A percentile compares a stretch with the other conserved stretches of the same genome.
Conservation (phyloP, 108 stramenopile genomes). For the Cyclostephanos tholiformis region DNA sequence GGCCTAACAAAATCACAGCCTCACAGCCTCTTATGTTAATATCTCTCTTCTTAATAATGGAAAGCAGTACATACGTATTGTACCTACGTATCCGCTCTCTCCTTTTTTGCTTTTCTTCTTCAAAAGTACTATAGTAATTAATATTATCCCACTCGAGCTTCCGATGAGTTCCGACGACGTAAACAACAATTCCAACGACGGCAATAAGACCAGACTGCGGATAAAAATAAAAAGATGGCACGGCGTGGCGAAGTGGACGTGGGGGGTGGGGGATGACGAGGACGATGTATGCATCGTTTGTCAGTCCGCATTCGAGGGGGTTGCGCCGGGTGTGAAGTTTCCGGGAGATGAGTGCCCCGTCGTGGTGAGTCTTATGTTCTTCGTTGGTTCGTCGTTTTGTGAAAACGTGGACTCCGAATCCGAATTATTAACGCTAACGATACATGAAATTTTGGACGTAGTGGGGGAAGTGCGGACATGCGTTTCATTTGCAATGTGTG, state of each 20-base stretch:
- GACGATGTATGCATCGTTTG: slow-evolving; percentile 93
- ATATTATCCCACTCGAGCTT: too few relatives aligned
- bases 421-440: too few relatives aligned
- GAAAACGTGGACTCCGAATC: not conserved
- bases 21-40: too few relatives aligned
- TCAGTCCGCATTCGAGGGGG: slow-evolving; percentile 88
- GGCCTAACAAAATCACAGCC: too few relatives aligned
- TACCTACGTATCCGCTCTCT: too few relatives aligned
- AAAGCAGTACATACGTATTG: too few relatives aligned
- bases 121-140: too few relatives aligned
- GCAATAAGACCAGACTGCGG: slow-evolving; percentile 51
- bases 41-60: too few relatives aligned
- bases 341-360: slow-evolving; percentile 92
- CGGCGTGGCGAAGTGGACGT: slow-evolving; percentile 88
- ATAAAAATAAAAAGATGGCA: slow-evolving; percentile 81
- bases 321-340: slow-evolving; percentile 83
- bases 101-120: too few relatives aligned
- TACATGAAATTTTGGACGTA: too few relatives aligned
- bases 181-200: slow-evolving; percentile 5
- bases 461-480: slow-evolving; percentile 89
- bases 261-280: slow-evolving; percentile 61
- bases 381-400: not conserved
- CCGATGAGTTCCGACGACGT: too few relatives aligned
- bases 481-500: slow-evolving; percentile 90
- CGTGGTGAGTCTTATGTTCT: slow-evolving; percentile 28